Evolutionary conservation across 2,329 filamentous ascomycete genomes (phyloP).

Genomic region (Calonectria hawksworthii): DNA sequence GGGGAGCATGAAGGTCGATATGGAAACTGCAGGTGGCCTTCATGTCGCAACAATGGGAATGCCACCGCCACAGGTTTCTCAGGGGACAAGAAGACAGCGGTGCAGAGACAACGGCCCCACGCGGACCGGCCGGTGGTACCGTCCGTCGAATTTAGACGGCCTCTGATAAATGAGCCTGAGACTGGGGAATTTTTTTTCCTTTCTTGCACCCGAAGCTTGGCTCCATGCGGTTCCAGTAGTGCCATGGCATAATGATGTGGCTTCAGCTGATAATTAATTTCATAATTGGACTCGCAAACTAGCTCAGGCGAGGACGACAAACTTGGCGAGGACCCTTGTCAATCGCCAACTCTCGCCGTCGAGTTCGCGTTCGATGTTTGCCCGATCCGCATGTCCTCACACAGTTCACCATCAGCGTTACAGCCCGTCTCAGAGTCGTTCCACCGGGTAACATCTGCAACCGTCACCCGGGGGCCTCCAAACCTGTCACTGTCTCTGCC

Average conservation of each 20-base stretch:
- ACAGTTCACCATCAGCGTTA: neutral
- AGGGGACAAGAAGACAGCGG: slow-evolving; percentile 1
- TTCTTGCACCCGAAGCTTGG: neutral
- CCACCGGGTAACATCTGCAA: neutral
- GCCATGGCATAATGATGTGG: slow-evolving; percentile 8
- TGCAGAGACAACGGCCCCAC: slow-evolving; percentile 15
- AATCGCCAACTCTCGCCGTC: neutral
- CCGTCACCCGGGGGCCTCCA: neutral
- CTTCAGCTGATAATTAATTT: slow-evolving; percentile 6
- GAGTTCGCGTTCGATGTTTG: neutral
- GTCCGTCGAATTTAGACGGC: neutral
- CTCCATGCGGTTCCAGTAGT: neutral
- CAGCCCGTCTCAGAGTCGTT: slow-evolving; percentile 6
- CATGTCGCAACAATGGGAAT: slow-evolving; percentile 14
- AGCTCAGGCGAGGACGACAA: neutral
- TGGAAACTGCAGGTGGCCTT: neutral
- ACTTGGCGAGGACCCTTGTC: neutral
- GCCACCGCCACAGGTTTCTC: neutral
- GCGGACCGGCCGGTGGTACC: slow-evolving; percentile 10
- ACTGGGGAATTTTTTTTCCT: slow-evolving; percentile 2
- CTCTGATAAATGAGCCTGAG: slow-evolving; percentile 16
- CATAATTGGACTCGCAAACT: neutral
- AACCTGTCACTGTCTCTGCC: neutral
- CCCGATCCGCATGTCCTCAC: neutral
- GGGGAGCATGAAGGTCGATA: slow-evolving; percentile 11